These are phyloP conservation scores for Botrytis aclada DNA, from an alignment of 2,329 filamentous ascomycete genomes.

Conservation along the genomic window DNA sequence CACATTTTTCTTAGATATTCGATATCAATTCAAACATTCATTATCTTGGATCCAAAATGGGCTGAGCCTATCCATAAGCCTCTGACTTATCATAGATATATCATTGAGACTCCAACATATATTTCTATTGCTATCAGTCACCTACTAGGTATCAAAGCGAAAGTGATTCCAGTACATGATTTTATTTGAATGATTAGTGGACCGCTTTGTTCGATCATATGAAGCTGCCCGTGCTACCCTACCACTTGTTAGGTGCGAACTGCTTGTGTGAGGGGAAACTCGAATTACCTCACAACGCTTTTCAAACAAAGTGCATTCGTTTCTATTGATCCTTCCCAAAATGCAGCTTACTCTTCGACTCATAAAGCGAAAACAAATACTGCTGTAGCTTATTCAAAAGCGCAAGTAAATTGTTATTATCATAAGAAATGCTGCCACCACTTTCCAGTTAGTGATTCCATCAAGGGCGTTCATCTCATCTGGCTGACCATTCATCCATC, in stretches of 20 bases:
- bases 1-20: background rate
- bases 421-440: conserved; percentile 18
- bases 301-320: background rate
- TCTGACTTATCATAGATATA: background rate
- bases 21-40: background rate
- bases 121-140: background rate
- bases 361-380: background rate
- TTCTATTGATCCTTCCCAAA: conserved; percentile 11
- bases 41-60: background rate
- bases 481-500: conserved; percentile 1
- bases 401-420: conserved; percentile 6
- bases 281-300: background rate
- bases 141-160: background rate
- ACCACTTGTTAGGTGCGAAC: background rate
- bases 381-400: background rate
- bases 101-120: fast-evolving
- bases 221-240: background rate
- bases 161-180: background rate
- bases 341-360: background rate
- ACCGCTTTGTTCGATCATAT: background rate
- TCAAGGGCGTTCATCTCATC: conserved; percentile 11
- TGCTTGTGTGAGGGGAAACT: background rate
- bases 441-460: conserved; percentile 8
- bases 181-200: background rate
- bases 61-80: background rate